These are phyloP conservation scores for Cyclotella distinguenda DNA, from an alignment of 108 stramenopile genomes.

Conservation along the genomic window DNA sequence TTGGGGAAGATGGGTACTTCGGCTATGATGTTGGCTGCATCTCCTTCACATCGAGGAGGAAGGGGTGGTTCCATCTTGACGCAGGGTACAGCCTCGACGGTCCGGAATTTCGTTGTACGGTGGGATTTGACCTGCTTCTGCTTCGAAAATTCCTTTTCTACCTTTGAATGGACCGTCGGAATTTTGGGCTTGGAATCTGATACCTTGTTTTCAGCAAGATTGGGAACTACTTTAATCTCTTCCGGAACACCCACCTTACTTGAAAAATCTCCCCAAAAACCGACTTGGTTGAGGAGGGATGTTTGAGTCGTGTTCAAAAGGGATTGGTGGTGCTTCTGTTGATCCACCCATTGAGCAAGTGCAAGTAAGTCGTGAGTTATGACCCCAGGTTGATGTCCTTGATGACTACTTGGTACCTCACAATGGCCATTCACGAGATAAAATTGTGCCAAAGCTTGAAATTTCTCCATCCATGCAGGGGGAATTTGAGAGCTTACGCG, in stretches of 20 bases:
- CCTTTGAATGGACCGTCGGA: conserved; percentile 17
- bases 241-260: too few relatives aligned
- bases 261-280: neutral
- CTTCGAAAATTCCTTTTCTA: conserved; percentile 24
- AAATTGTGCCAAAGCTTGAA: conserved; percentile 4
- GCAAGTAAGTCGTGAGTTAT: neutral
- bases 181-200: conserved; percentile 2
- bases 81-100: conserved; percentile 21
- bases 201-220: too few relatives aligned
- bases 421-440: conserved; percentile 10
- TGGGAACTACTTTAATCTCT: too few relatives aligned
- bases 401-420: conserved; percentile 5
- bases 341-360: conserved; percentile 1
- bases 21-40: conserved; percentile 8
- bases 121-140: conserved; percentile 29
- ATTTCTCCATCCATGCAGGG: conserved; percentile 3
- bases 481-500: neutral
- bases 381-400: neutral
- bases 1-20: conserved; percentile 30
- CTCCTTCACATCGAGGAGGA: conserved; percentile 29
- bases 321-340: neutral
- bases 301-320: neutral
- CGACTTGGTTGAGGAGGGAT: conserved; percentile 7
- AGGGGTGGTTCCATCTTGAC: conserved; percentile 39
- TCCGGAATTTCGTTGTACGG: neutral